phyloP scores from a whole-genome alignment of 129 eudicot genomes.

The Rutidosis leptorrhynchoides region DNA sequence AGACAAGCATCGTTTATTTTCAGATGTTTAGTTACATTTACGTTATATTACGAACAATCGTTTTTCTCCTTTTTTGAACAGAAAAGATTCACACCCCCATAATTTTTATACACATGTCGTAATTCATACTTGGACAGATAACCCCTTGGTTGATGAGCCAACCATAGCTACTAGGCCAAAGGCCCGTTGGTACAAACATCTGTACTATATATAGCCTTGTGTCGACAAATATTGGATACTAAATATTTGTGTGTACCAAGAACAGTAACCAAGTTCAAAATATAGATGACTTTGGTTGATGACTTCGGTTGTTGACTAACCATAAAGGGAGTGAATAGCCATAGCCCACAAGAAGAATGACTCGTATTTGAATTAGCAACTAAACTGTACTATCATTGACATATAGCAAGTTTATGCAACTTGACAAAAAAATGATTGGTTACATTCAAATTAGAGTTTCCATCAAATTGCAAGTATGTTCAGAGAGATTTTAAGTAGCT shows the following conservation, averaged over 20 bases:
- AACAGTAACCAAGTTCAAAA: neutral
- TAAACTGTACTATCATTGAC: neutral
- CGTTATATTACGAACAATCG: too few species aligned
- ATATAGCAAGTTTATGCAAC: neutral
- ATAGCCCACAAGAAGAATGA: neutral
- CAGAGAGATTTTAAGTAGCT: too few species aligned
- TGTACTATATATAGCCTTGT: neutral
- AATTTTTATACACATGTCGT: too few species aligned
- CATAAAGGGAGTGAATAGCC: neutral
- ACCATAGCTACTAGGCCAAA: too few species aligned
- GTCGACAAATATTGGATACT: neutral
- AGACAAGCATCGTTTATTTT: too few species aligned
- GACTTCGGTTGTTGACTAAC: constrained; percentile 17
- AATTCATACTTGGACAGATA: too few species aligned
- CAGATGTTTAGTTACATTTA: too few species aligned
- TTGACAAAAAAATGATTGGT: neutral
- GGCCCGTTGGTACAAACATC: neutral
- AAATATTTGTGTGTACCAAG: neutral
- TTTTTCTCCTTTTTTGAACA: too few species aligned
- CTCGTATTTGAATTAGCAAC: neutral
- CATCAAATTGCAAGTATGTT: too few species aligned
- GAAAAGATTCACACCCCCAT: too few species aligned
- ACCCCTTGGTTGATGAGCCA: too few species aligned
- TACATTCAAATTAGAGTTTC: neutral
- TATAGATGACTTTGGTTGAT: constrained; percentile 8